Evolutionary conservation across 1,284 basidiomycete genomes (phyloP), one percentile per base, ranked within the genome.

Genomic region (Fistulinella cinereoalba): DNA sequence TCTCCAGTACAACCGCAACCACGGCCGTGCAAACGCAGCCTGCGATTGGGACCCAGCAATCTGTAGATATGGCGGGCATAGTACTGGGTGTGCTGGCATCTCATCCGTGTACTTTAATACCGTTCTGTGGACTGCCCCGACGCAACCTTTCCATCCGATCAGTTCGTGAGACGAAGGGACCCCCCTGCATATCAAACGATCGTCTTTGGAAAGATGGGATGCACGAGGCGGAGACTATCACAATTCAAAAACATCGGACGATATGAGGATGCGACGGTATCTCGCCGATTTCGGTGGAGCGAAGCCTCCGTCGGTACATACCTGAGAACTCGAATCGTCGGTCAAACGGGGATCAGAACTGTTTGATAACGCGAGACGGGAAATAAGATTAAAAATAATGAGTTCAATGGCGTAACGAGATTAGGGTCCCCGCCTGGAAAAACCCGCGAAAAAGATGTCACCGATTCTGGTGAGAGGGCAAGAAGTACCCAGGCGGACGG

Each of bases 241-340:
- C 28, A n/a, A 31, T 8, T 31, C 28, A 12, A 31, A 27, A 7
- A 32, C n/a, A 13, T 34, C 23, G 21, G 10, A 32, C 25, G 16
- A 15, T 47, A 28, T 28, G 32, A 34, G 32, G 32, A 34, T 18
- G 32, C 10, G 32, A 34, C 21, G 8, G 32, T 34, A 18, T 34
- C 16, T 12, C 60, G 55, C 61, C 34, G 21, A 13, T 34, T 40
- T 53, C 58, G 60, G 58, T 60, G 25, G n/a, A 41, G 55, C 59
- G 59, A 32, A 38, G 36, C 15, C 29, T 41, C 51, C 61, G 59
- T 29, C 13, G 18, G 47, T 25, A 18, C n/a, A n/a, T n/a, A n/a
- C 43, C 37, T 56, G 59, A 47, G 58, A 57, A 57, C 7, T n/a
- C 38, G 1, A 16, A 37, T 32, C 25, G 48, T 50, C 24, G 51